These are phyloP conservation scores for Ascochyta fabae DNA, from an alignment of 2,329 filamentous ascomycete species.

Conservation along the genomic window DNA sequence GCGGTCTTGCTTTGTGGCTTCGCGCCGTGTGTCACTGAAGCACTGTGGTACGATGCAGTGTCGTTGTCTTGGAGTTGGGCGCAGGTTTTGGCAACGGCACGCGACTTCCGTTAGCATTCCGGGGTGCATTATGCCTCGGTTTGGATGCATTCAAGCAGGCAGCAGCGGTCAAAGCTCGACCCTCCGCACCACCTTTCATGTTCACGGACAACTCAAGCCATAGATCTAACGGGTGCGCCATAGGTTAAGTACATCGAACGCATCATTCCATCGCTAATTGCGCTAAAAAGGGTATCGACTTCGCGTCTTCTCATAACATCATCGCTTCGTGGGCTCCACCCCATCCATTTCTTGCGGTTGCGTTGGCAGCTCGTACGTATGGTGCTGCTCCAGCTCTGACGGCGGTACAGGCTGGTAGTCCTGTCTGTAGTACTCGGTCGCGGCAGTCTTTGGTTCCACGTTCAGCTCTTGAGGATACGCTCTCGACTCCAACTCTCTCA, in stretches of 20 bases:
- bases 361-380: not conserved
- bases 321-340: not conserved
- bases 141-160: not conserved
- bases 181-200: not conserved
- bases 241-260: not conserved
- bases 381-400: not conserved
- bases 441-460: not conserved
- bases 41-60: not conserved
- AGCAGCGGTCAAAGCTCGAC: not conserved
- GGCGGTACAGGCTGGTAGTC: not conserved
- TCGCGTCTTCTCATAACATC: not conserved
- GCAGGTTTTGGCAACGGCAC: slow-evolving; percentile 5
- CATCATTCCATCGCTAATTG: not conserved
- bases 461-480: not conserved
- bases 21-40: not conserved
- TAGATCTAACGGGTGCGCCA: not conserved
- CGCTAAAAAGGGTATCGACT: not conserved
- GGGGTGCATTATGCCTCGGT: not conserved
- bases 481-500: slow-evolving; percentile 5
- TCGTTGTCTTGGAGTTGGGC: not conserved
- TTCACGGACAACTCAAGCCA: not conserved
- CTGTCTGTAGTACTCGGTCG: not conserved
- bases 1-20: not conserved
- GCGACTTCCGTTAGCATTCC: slow-evolving; percentile 1
- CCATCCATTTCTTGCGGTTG: not conserved